phyloP scores from a whole-genome alignment of 2,329 filamentous ascomycete species.

The Colletotrichum sp. region DNA sequence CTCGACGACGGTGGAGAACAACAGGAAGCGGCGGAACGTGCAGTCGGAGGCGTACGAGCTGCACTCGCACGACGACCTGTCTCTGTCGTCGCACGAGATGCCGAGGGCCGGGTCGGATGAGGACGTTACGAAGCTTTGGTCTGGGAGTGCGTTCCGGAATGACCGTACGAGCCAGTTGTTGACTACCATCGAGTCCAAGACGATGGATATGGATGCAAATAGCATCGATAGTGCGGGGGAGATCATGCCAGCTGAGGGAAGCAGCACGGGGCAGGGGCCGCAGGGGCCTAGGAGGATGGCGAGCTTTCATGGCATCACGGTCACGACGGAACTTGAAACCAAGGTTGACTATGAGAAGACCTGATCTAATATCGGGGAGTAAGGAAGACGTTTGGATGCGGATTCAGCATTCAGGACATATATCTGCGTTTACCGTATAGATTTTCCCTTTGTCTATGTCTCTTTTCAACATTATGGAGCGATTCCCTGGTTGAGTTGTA shows the following conservation, averaged over 20 bases:
- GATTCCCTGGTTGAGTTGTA: background rate
- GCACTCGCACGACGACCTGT: conserved; percentile 4
- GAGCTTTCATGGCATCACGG: background rate
- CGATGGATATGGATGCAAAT: background rate
- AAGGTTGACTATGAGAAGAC: conserved; percentile 1
- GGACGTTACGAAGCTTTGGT: conserved; percentile 20
- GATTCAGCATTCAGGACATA: background rate
- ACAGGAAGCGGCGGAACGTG: conserved; percentile 17
- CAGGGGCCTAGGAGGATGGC: background rate
- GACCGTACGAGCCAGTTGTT: background rate
- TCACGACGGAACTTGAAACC: conserved; percentile 8
- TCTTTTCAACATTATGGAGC: background rate
- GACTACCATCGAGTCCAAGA: background rate
- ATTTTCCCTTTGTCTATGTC: background rate
- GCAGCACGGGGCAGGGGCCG: background rate
- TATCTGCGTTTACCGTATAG: background rate
- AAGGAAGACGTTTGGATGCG: background rate
- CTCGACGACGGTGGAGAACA: conserved; percentile 8
- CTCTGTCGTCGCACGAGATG: background rate
- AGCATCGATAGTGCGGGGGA: background rate
- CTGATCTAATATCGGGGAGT: background rate
- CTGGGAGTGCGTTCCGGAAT: background rate
- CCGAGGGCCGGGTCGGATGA: background rate
- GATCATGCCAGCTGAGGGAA: background rate
- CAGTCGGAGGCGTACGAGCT: conserved; percentile 21